These are phyloP conservation scores for Dactylorhiza incarnata DNA, from an alignment of 106 monocot species.

Conservation along the genomic window DNA sequence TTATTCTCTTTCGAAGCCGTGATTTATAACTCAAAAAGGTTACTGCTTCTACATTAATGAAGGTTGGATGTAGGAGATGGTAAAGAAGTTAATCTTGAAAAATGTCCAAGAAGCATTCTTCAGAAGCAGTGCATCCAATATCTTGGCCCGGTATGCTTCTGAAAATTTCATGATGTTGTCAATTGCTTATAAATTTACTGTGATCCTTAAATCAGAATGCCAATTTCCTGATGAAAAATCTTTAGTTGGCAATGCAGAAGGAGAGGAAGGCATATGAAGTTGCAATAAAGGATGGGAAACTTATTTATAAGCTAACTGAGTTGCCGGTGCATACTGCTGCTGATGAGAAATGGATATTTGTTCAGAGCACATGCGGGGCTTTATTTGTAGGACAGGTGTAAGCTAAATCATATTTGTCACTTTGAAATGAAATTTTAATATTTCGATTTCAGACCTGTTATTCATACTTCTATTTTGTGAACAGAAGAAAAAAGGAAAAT, in stretches of 20 bases:
- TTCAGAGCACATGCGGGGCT: slow-evolving; percentile 48
- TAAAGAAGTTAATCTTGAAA: slow-evolving; percentile 32
- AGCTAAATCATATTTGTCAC: background rate
- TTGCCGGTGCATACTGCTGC: slow-evolving; percentile 32
- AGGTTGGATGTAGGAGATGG: slow-evolving; percentile 41
- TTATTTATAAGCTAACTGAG: slow-evolving; percentile 40
- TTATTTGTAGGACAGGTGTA: slow-evolving; percentile 64
- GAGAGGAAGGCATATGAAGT: slow-evolving; percentile 66
- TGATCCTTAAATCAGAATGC: background rate
- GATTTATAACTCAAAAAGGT: background rate
- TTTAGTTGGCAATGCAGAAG: slow-evolving; percentile 28
- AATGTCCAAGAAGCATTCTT: slow-evolving; percentile 24
- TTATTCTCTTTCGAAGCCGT: slow-evolving; percentile 32
- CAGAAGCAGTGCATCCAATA: slow-evolving; percentile 27
- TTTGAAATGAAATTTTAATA: background rate
- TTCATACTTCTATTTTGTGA: background rate
- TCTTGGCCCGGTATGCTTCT: slow-evolving; percentile 29
- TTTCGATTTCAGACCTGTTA: background rate
- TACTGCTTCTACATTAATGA: background rate
- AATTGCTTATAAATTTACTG: background rate
- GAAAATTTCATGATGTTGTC: background rate
- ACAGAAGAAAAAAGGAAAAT: slow-evolving; percentile 78
- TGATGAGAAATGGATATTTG: slow-evolving; percentile 72
- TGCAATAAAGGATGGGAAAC: slow-evolving; percentile 41
- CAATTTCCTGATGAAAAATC: background rate